Conservation (phyloP, 2,329 filamentous ascomycete genomes). For the Cryphonectria naterciae region DNA sequence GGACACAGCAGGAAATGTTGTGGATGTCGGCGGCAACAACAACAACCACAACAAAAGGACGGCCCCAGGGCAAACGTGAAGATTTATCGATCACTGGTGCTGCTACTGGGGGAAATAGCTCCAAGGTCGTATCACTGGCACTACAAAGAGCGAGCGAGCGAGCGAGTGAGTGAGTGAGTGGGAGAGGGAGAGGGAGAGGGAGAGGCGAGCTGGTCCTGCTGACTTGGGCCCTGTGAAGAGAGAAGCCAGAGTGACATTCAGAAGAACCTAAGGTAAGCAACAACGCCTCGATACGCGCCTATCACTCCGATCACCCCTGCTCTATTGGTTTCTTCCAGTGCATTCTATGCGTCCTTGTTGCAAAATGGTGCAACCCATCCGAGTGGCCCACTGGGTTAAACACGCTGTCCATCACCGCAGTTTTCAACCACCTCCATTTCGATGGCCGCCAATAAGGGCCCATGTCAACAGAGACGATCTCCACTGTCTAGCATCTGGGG, state of each 20-base stretch:
- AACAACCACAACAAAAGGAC: neutral
- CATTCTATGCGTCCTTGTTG: slow-evolving; percentile 25
- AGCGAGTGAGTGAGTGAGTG: neutral
- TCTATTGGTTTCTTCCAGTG: slow-evolving; percentile 27
- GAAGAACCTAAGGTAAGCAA: neutral
- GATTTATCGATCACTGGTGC: neutral
- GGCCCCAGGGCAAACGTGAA: neutral
- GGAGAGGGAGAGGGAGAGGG: neutral
- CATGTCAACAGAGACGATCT: slow-evolving; percentile 15
- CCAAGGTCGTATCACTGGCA: neutral
- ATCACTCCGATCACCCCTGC: slow-evolving; percentile 2
- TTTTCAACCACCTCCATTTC: slow-evolving; percentile 30
- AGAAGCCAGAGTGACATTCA: neutral
- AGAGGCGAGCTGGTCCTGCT: neutral
- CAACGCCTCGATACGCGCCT: slow-evolving; percentile 13
- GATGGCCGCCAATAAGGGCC: slow-evolving; percentile 20
- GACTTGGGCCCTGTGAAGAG: neutral
- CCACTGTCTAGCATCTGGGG: slow-evolving; percentile 17
- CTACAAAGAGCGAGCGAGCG: neutral
- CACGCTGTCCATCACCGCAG: slow-evolving; percentile 27
- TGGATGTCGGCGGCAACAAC: neutral
- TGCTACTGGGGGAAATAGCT: neutral
- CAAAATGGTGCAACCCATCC: slow-evolving; percentile 23
- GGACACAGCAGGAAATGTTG: slow-evolving; percentile 1
- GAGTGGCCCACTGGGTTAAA: slow-evolving; percentile 20